A percentile compares a stretch with the other conserved stretches of the same genome.
Conservation (phyloP, 805 yeast genomes). For the Candida glaebosa region DNA sequence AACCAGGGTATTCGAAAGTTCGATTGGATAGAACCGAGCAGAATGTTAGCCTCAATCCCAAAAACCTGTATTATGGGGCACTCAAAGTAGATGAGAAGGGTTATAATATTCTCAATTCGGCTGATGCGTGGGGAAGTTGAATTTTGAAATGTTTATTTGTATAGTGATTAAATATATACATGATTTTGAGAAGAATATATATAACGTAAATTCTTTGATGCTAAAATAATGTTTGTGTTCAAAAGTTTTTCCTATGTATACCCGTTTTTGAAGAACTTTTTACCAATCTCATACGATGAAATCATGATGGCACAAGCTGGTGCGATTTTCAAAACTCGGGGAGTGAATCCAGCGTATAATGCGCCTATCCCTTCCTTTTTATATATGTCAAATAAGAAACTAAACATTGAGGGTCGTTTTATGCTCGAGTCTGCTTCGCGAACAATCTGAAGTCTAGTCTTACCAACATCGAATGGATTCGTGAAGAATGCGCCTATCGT, state of each 20-base stretch:
- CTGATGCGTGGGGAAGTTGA: slow-evolving; percentile 4
- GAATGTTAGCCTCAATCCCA: not conserved
- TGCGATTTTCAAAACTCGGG: slow-evolving; percentile 86
- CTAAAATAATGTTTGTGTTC: too few species aligned
- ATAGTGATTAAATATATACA: not conserved
- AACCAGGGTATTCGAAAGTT: not conserved
- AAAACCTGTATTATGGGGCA: slow-evolving; percentile 1
- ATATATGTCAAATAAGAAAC: slow-evolving; percentile 59
- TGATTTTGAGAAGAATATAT: not conserved
- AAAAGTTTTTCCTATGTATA: slow-evolving; percentile 6
- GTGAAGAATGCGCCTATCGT: slow-evolving; percentile 80
- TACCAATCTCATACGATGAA: slow-evolving; percentile 87
- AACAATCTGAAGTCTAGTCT: slow-evolving; percentile 77
- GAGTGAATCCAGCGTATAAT: slow-evolving; percentile 81
- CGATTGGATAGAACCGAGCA: not conserved
- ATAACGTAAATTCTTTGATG: not conserved
- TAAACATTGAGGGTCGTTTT: slow-evolving; percentile 57
- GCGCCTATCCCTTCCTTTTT: slow-evolving; percentile 76
- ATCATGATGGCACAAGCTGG: slow-evolving; percentile 99
- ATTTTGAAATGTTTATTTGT: slow-evolving; percentile 1
- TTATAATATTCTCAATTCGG: slow-evolving; percentile 1
- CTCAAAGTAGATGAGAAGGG: not conserved
- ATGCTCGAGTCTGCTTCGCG: slow-evolving; percentile 25
- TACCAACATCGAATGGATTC: slow-evolving; percentile 96
- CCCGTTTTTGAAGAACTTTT: slow-evolving; percentile 43